Evolutionary conservation across 495 filamentous ascomycete species (phyloP).

Genomic region (Pyrenopolyporus hunteri): DNA sequence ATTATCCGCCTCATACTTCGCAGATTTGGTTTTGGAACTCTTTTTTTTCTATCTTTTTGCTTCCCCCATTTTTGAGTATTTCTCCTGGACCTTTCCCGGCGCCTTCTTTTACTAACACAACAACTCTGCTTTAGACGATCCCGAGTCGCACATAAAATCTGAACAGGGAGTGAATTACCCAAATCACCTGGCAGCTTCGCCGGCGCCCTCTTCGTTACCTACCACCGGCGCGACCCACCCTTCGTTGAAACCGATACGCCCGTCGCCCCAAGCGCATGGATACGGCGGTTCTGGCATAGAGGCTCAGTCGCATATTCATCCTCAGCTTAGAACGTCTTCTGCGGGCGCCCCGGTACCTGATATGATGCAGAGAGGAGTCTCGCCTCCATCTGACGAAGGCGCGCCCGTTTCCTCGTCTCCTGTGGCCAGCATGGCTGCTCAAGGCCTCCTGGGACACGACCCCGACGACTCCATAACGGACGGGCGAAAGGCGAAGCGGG

Average conservation of each 20-base stretch:
- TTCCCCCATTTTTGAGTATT: constrained; percentile 19
- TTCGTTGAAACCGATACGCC: constrained; percentile 28
- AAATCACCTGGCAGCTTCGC: constrained; percentile 9
- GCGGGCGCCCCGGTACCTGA: constrained; percentile 30
- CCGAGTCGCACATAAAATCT: constrained; percentile 32
- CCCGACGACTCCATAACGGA: constrained; percentile 44
- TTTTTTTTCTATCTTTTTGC: constrained; percentile 21
- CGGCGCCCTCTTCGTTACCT: constrained; percentile 14
- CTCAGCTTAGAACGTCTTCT: constrained; percentile 34
- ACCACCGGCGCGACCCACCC: constrained; percentile 13
- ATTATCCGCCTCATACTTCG: constrained; percentile 29
- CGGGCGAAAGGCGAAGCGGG: constrained; percentile 69
- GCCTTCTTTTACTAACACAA: constrained; percentile 17
- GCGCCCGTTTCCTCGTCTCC: constrained; percentile 41
- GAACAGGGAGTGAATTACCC: constrained; percentile 16
- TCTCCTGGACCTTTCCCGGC: neutral
- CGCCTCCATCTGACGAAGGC: constrained; percentile 41
- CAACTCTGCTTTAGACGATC: constrained; percentile 17
- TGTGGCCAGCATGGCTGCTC: constrained; percentile 39
- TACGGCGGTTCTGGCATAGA: constrained; percentile 29
- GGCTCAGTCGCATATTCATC: constrained; percentile 34
- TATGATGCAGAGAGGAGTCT: constrained; percentile 44
- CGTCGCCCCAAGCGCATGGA: constrained; percentile 35
- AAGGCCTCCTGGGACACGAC: constrained; percentile 40
- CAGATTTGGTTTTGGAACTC: constrained; percentile 19